Conservation (phyloP, 192 early-diverging fungal genomes). For the Coemansia sp. region DNA sequence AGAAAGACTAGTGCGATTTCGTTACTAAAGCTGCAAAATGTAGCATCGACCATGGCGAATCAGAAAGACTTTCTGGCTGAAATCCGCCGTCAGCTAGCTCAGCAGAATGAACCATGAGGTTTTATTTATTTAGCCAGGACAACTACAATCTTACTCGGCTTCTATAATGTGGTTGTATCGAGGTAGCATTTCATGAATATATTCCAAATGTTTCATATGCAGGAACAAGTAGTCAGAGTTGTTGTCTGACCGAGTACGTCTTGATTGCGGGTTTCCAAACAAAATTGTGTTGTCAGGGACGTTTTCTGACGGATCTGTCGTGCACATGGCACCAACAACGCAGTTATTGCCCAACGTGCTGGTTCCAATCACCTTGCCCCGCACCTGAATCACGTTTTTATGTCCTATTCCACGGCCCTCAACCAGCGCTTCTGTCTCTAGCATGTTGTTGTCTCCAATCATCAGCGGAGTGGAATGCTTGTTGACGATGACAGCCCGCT, state of each 20-base stretch:
- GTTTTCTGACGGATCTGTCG: slow-evolving; percentile 25
- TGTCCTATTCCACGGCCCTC: slow-evolving; percentile 49
- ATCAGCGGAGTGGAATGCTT: slow-evolving; percentile 30
- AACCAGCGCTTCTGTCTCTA: slow-evolving; percentile 42
- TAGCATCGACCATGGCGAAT: slow-evolving; percentile 50
- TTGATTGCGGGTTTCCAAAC: slow-evolving; percentile 40
- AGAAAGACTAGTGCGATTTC: too few relatives aligned
- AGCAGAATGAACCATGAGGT: not conserved
- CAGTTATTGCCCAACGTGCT: slow-evolving; percentile 52
- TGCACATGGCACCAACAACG: slow-evolving; percentile 38
- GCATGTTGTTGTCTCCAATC: slow-evolving; percentile 47
- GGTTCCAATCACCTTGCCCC: slow-evolving; percentile 24
- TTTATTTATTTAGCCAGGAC: not conserved
- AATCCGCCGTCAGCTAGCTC: slow-evolving; percentile 35
- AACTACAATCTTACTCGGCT: slow-evolving; percentile 26
- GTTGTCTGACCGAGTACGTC: slow-evolving; percentile 24
- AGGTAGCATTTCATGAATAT: slow-evolving; percentile 52
- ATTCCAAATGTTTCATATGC: slow-evolving; percentile 47
- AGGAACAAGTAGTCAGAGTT: slow-evolving; percentile 21
- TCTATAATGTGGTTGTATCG: slow-evolving; percentile 54
- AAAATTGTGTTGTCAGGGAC: slow-evolving; percentile 47
- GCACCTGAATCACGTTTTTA: slow-evolving; percentile 36
- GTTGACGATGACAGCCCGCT: slow-evolving; percentile 41
- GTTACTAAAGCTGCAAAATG: not conserved
- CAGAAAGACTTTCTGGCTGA: slow-evolving; percentile 49